phyloP scores from a whole-genome alignment of 257 asterid genomes.

The Jacaranda mimosifolia region DNA sequence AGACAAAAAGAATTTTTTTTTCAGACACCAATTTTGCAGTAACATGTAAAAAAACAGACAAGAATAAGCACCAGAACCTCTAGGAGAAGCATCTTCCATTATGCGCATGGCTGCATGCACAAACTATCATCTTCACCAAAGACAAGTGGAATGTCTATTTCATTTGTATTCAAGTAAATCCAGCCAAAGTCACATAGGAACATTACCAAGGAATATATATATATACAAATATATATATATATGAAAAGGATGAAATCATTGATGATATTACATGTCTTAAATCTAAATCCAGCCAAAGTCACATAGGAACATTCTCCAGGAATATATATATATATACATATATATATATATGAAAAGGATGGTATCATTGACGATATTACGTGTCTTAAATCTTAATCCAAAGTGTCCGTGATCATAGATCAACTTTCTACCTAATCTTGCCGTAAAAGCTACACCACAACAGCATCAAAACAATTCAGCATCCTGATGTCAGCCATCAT shows the following conservation, averaged over 20 bases:
- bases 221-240: conserved; percentile 14
- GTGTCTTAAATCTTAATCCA: conserved; percentile 31
- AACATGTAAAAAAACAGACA: background rate
- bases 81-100: background rate
- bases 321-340: no score
- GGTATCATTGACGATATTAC: background rate
- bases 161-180: conserved; percentile 9
- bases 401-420: conserved; percentile 12
- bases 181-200: conserved; percentile 1
- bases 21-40: conserved; percentile 5
- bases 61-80: conserved; percentile 19
- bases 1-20: background rate
- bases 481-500: conserved; percentile 24
- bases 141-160: conserved; percentile 11
- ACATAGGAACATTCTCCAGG: conserved; percentile 4
- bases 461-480: conserved; percentile 16
- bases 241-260: background rate
- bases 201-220: conserved; percentile 28
- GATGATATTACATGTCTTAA: conserved; percentile 12
- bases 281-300: conserved; percentile 21
- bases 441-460: conserved; percentile 15
- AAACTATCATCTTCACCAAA: conserved; percentile 2
- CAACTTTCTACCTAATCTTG: conserved; percentile 28
- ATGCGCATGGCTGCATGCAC: background rate
- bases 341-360: background rate